Percentiles rank a stretch among this genome's conserved stretches.
These are phyloP conservation scores for Erodium trifolium DNA, from an alignment of 441 rosid genomes.

Conservation along the genomic window DNA sequence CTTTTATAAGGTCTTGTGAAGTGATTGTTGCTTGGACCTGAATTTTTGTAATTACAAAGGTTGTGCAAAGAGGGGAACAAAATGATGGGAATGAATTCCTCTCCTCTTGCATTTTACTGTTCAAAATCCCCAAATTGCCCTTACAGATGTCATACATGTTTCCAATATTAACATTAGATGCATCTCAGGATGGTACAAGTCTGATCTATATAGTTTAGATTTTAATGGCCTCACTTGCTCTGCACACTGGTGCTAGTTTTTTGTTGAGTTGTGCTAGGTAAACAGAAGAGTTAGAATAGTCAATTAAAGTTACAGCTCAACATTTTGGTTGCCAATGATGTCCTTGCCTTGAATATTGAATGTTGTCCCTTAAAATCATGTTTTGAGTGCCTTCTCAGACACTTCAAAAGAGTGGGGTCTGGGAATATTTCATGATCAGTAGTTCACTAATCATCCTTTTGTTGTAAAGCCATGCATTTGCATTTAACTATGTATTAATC, in stretches of 20 bases:
- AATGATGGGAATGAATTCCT: slow-evolving; percentile 1
- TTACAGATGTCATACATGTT: neutral
- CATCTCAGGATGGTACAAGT: slow-evolving; percentile 8
- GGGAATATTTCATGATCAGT: slow-evolving; percentile 5
- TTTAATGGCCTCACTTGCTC: neutral
- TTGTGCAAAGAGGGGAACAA: slow-evolving; percentile 9
- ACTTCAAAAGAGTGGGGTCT: slow-evolving; percentile 8
- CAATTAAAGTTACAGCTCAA: neutral
- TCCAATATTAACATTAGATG: slow-evolving; percentile 1
- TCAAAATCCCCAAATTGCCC: slow-evolving; percentile 6
- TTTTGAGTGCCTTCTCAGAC: slow-evolving; percentile 11
- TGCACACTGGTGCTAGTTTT: neutral
- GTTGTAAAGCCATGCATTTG: too few species aligned
- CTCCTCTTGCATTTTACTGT: neutral
- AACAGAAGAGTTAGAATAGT: slow-evolving; percentile 1
- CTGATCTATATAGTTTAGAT: neutral
- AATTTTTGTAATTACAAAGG: slow-evolving; percentile 5
- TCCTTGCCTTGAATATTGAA: neutral
- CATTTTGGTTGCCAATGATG: slow-evolving; percentile 8
- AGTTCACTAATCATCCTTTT: neutral
- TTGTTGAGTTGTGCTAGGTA: neutral
- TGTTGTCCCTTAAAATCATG: slow-evolving; percentile 4
- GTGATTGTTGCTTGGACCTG: slow-evolving; percentile 10
- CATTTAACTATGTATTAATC: too few species aligned
- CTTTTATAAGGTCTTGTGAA: slow-evolving; percentile 4